Evolutionary conservation across 805 yeast species (phyloP), one percentile per base, ranked within the genome.

Genomic region (Saccharomycopsis sp.): DNA sequence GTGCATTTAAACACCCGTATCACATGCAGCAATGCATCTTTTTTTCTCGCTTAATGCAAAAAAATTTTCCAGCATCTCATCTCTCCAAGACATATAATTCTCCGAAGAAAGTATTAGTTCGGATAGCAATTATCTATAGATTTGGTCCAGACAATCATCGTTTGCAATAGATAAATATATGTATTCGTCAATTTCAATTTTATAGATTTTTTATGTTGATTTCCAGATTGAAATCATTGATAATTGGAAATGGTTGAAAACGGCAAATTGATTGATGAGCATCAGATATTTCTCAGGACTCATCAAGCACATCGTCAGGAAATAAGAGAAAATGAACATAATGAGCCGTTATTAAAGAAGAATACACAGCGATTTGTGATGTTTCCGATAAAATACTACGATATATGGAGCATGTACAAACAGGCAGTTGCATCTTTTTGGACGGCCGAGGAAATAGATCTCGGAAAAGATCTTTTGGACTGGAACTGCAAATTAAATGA

Each of bases 361-460:
- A 94, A 94, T 81, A 82, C 81, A 66, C 82, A 83, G 69, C 85
- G 98, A 70, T 91, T 89, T 69, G 97, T 94, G 57, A 76, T 93
- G 59, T 94, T 92, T 83, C 99, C 99, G 64, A 90, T 93, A 75
- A 87, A 89, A 75, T 94, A 91, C 78, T 92, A 91, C 72, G 97
- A 93, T 76, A 89, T 93, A 72, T 93, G 98, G 98, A 97, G 93
- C 74, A 92, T 96, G 80, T 93, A 93, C 77, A 93, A 93, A 80
- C 89, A 93, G 77, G 97, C 98, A 53, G 99, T 93, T 79, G 98
- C 99, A 14, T 93, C 98, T 2, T 93, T 93, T 81, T 93, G 99
- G 99, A 93, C 98, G 49, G 97, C 98, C 54, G 99, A 93, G 78
- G 99, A 94, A 77, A 91, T 93, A 64, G 99, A 93, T 75, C 81